Conservation (phyloP, 306 rosid genomes). For the Trichosanthes cucumerina region DNA sequence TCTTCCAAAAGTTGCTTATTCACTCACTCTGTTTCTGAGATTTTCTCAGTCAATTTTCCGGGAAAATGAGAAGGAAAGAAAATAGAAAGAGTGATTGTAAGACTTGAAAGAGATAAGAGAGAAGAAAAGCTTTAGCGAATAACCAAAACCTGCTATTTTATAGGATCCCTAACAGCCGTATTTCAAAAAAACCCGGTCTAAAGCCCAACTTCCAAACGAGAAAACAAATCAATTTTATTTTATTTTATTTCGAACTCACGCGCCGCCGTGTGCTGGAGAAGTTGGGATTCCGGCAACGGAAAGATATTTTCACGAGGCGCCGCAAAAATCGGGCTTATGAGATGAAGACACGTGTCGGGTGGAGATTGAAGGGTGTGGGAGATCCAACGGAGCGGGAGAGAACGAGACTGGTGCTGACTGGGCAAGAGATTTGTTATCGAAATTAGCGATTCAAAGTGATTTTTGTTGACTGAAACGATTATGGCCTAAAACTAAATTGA, state of each 20-base stretch:
- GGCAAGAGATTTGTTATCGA: conserved; percentile 19
- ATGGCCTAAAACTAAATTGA: conserved; percentile 15
- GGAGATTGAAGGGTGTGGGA: background rate
- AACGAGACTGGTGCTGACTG: conserved; percentile 17
- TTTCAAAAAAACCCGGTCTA: conserved; percentile 26
- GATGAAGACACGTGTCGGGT: conserved; percentile 15
- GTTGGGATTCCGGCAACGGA: background rate
- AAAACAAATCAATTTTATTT: background rate
- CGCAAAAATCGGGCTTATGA: conserved; percentile 14
- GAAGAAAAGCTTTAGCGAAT: conserved; percentile 10
- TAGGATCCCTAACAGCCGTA: conserved; percentile 39
- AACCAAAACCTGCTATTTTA: conserved; percentile 29
- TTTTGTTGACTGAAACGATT: conserved; percentile 41
- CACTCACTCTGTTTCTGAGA: background rate
- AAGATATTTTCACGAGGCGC: conserved; percentile 20
- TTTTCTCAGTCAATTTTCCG: background rate
- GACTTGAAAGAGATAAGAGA: background rate
- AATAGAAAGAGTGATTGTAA: background rate
- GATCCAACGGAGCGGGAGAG: conserved; percentile 21
- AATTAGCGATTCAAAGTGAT: conserved; percentile 27
- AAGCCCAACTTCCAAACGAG: conserved; percentile 1
- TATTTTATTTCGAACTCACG: background rate
- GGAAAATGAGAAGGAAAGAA: background rate
- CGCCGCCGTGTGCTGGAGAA: background rate
- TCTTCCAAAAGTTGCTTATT: background rate